Evolutionary conservation across 2,329 filamentous ascomycete genomes (phyloP), one percentile per base, ranked within the genome.

Genomic region (Akanthomyces muscarius): DNA sequence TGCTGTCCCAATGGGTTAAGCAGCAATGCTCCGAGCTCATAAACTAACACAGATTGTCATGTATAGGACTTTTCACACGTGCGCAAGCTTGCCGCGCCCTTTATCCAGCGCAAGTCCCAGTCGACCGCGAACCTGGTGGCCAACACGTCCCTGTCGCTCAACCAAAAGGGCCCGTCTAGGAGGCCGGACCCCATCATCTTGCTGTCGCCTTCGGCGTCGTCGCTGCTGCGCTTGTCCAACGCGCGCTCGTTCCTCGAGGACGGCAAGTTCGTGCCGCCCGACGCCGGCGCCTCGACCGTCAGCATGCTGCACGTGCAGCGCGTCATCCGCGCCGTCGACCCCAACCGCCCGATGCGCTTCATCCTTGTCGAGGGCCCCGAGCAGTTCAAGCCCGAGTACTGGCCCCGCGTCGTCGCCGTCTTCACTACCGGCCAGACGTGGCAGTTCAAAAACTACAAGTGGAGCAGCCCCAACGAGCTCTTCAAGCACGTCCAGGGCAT

Each of bases 371-470:
- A 99, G 75, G 89, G 89, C 21, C 90, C 93, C 0, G 89, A 96
- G 72, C 90, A 95, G 75, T 99, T 99, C 84, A 96, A 97, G 75
- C 95, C 95, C 0, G 93, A 98, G 73, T 97, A 98, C 80, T 99
- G 95, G 95, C 89, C 89, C 71, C 88, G 93, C 58, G 90, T 99
- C 7, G 95, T 97, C 1, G 95, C 91, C 14, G 93, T 99, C 63
- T 98, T 99, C 78, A 99, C 95, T 0, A 99, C 95, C 0, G 95
- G 95, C 41, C 95, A 99, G 78, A 88, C 89, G 11, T 99, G 95
- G 95, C 95, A 99, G 77, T 99, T 99, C 80, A 97, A 97, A 78
- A 90, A 87, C 68, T 99, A 99, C 84, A 97, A 96, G 77, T 99
- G 95, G 92, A 89, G 89, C 68, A 89, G 89, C 62, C 91, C 95